phyloP scores from a whole-genome alignment of 148 eudicot species.

The Drosera capensis region DNA sequence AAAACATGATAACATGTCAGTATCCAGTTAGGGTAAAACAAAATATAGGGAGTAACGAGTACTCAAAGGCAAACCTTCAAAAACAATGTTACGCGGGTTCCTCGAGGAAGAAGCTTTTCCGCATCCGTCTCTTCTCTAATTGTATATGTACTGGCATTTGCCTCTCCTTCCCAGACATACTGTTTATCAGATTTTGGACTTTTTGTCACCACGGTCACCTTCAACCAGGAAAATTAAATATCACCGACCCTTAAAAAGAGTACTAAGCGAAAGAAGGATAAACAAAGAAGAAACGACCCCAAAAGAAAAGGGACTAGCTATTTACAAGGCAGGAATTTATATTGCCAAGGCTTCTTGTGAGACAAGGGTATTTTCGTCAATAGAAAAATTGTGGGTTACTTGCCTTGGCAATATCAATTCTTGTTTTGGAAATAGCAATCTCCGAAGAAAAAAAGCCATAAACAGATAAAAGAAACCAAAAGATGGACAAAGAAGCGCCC shows the following conservation, averaged over 20 bases:
- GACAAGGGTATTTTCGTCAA: no score
- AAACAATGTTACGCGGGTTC: conserved; percentile 65
- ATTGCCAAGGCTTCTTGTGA: no score
- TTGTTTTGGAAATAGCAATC: no score
- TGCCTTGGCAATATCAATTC: no score
- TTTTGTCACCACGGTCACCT: conserved; percentile 85
- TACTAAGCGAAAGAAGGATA: background rate
- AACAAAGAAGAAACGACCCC: background rate
- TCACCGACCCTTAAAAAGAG: background rate
- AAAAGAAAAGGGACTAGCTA: no score
- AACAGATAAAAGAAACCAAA: no score
- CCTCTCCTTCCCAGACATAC: conserved; percentile 98
- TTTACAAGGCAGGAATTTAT: no score
- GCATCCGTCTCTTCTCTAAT: conserved; percentile 88
- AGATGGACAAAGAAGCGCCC: no score
- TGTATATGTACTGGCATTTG: conserved; percentile 71
- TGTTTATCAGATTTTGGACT: conserved; percentile 94
- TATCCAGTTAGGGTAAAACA: background rate
- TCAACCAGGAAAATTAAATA: conserved; percentile 3
- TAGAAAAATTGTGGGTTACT: no score
- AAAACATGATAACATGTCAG: conserved; percentile 4
- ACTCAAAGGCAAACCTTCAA: conserved; percentile 42
- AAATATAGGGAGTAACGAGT: background rate
- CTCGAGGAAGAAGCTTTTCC: conserved; percentile 70
- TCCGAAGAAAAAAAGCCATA: no score